Conservation (phyloP, 176 grass and related monocot species). For the Zea luxurians region DNA sequence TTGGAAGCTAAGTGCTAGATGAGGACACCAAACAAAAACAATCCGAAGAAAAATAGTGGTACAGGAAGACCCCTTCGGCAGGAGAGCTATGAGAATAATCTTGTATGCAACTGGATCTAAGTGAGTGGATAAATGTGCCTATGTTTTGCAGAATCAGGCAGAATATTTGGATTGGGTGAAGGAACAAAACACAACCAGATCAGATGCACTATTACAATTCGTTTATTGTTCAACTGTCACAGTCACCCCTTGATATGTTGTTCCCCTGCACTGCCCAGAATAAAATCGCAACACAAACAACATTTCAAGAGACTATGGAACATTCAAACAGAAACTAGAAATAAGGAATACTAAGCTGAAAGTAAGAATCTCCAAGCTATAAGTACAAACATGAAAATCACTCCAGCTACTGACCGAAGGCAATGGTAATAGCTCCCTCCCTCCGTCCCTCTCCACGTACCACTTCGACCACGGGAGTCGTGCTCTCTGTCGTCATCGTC, state of each 20-base stretch:
- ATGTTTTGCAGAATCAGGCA: not conserved
- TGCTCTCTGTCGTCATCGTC: constrained; percentile 5
- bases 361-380: not conserved
- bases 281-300: constrained; percentile 1
- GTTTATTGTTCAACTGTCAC: not conserved
- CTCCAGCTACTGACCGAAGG: not conserved
- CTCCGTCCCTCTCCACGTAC: not conserved
- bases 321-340: not conserved
- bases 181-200: not conserved
- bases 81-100: not conserved
- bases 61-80: not conserved
- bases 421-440: not conserved
- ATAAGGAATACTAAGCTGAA: not conserved
- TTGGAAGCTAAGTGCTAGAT: not conserved
- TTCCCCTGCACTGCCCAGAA: not conserved
- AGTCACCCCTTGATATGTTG: not conserved
- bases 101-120: not conserved
- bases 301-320: constrained; percentile 5
- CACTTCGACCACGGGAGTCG: not conserved
- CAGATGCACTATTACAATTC: not conserved
- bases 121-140: not conserved
- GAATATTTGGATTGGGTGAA: not conserved
- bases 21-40: not conserved
- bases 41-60: not conserved
- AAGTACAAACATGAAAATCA: not conserved